Evolutionary conservation across 306 rosid species (phyloP).

Genomic region (Lathyrus sativus): DNA sequence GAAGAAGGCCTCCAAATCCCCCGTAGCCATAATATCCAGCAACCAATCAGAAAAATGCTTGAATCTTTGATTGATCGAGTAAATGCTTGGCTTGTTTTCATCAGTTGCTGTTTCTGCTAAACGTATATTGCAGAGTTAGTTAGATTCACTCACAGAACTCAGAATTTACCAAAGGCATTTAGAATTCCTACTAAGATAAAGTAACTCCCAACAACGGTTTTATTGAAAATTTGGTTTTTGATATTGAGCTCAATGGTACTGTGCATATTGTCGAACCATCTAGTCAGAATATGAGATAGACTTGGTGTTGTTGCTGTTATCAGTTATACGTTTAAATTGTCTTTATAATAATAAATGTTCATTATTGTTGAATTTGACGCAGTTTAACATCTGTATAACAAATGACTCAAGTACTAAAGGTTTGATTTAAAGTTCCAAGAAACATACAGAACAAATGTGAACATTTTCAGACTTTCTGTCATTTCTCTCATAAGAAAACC

Average conservation of each 20-base stretch:
- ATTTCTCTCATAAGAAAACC: neutral
- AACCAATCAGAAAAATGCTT: conserved; percentile 93
- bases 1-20: conserved; percentile 87
- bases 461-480: conserved; percentile 10
- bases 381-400: conserved; percentile 22
- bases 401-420: neutral
- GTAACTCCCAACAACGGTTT: conserved; percentile 7
- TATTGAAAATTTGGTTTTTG: neutral
- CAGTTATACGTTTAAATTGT: conserved; percentile 1
- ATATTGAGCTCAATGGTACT: conserved; percentile 14
- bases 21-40: conserved; percentile 84
- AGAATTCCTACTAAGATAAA: conserved; percentile 28
- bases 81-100: conserved; percentile 62
- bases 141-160: conserved; percentile 29
- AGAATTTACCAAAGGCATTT: conserved; percentile 20
- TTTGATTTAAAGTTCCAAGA: conserved; percentile 20
- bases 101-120: conserved; percentile 51
- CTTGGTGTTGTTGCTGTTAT: neutral
- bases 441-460: conserved; percentile 20
- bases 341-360: conserved; percentile 20
- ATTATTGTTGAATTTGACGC: neutral
- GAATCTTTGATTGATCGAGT: conserved; percentile 74
- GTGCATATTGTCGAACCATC: conserved; percentile 12
- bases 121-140: conserved; percentile 40
- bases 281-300: conserved; percentile 2